A percentile compares a stretch with the other conserved stretches of the same genome.
These are phyloP conservation scores for Alternaria viburni DNA, from an alignment of 2,329 filamentous ascomycete species.

Conservation along the genomic window DNA sequence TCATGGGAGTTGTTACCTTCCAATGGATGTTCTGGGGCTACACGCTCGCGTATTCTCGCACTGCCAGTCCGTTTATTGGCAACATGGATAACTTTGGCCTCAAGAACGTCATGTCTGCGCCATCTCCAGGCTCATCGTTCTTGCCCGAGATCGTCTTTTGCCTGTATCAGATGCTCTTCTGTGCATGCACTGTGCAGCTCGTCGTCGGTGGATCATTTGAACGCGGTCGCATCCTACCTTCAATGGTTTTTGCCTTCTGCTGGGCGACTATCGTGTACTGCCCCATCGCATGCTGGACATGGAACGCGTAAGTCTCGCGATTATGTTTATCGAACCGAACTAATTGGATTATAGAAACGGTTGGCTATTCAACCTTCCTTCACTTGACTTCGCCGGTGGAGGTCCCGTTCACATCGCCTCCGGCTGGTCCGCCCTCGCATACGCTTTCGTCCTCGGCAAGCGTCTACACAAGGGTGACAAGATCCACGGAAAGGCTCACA, in stretches of 20 bases:
- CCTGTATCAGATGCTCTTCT: constrained; percentile 70
- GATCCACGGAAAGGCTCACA: constrained; percentile 64
- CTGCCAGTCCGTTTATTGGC: constrained; percentile 67
- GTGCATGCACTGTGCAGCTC: constrained; percentile 67
- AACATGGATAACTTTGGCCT: constrained; percentile 67
- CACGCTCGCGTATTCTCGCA: constrained; percentile 66
- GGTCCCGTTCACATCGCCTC: constrained; percentile 70
- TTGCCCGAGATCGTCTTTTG: constrained; percentile 72
- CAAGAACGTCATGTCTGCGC: constrained; percentile 65
- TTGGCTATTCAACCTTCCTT: constrained; percentile 67
- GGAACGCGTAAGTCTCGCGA: constrained; percentile 59
- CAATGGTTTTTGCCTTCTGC: constrained; percentile 67
- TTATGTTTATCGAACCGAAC: not conserved
- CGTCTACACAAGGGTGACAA: constrained; percentile 58
- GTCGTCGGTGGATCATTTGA: constrained; percentile 70
- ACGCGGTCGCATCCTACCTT: constrained; percentile 67
- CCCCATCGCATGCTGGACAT: constrained; percentile 69
- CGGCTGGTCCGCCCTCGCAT: constrained; percentile 68
- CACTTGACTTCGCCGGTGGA: constrained; percentile 66
- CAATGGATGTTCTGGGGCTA: constrained; percentile 72
- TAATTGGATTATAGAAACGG: constrained; percentile 48
- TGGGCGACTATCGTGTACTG: constrained; percentile 72
- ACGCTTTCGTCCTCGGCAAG: constrained; percentile 68
- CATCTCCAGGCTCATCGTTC: constrained; percentile 62
- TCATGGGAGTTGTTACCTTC: constrained; percentile 62